Evolutionary conservation across 108 stramenopile species (phyloP).

Genomic region (Conticribra guillardii): DNA sequence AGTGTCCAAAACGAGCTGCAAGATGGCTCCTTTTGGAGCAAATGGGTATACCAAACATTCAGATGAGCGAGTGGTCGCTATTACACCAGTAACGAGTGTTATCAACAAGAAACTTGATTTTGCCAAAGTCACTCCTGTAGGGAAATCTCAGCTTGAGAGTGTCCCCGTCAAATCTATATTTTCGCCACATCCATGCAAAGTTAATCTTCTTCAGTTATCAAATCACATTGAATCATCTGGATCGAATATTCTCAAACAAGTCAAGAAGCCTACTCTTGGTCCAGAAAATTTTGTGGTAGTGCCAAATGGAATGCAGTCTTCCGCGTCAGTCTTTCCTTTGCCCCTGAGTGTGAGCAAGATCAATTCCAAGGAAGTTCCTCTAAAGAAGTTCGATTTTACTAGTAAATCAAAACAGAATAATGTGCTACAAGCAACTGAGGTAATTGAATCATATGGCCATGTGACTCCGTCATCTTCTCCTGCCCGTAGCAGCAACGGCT

Average conservation of each 20-base stretch:
- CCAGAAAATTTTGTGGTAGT: not conserved
- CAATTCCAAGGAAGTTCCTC: not conserved
- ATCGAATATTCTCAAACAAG: not conserved
- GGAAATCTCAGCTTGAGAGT: not conserved
- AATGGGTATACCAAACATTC: not conserved
- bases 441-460: not conserved
- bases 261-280: not conserved
- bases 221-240: conserved; percentile 20
- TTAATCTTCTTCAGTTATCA: conserved; percentile 16
- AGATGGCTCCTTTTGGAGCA: not conserved
- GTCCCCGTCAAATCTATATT: conserved; percentile 1
- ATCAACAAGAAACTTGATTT: not conserved
- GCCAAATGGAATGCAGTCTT: not conserved
- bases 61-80: not conserved
- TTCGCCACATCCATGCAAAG: conserved; percentile 9
- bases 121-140: not conserved
- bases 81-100: not conserved
- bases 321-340: not conserved
- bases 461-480: not conserved
- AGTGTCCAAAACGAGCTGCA: not conserved
- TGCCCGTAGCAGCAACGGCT: not conserved
- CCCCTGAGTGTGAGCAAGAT: not conserved
- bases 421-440: not conserved
- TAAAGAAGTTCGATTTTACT: not conserved
- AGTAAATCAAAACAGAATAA: not conserved